Conservation (phyloP, 2,329 filamentous ascomycete species). For the Cladophialophora psammophila region DNA sequence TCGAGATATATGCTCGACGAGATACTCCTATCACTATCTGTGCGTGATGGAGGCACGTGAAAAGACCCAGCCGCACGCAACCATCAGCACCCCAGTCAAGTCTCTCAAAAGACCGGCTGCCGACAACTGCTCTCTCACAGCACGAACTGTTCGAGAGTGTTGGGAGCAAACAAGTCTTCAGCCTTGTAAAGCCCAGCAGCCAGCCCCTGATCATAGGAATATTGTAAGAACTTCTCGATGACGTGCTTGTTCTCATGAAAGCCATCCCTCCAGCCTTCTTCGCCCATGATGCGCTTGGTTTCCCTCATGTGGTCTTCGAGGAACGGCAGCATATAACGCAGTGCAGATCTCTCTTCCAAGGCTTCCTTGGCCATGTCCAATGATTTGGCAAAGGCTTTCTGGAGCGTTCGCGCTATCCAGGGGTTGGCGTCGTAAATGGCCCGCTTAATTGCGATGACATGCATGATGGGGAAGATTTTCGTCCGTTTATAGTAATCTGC, state of each 20-base stretch:
- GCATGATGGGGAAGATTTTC: slow-evolving; percentile 39
- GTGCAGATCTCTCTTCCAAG: slow-evolving; percentile 28
- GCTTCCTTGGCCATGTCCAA: slow-evolving; percentile 37
- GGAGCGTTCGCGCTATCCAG: slow-evolving; percentile 37
- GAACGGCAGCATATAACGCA: slow-evolving; percentile 41
- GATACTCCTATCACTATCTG: no score
- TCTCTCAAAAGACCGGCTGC: no score
- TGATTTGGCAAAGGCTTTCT: slow-evolving; percentile 34
- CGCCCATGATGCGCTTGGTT: slow-evolving; percentile 25
- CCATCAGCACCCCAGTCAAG: no score
- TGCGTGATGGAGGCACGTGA: no score
- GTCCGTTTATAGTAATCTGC: slow-evolving; percentile 35
- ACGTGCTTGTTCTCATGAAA: slow-evolving; percentile 38
- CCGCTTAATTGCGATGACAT: slow-evolving; percentile 36
- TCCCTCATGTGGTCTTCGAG: slow-evolving; percentile 36
- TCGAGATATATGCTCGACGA: no score
- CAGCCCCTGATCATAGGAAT: slow-evolving; percentile 34
- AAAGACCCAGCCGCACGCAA: no score
- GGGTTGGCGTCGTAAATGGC: slow-evolving; percentile 37
- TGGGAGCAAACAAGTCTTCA: slow-evolving; percentile 30
- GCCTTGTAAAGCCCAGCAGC: slow-evolving; percentile 28
- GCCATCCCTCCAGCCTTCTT: slow-evolving; percentile 35
- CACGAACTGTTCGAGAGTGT: slow-evolving; percentile 16
- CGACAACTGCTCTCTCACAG: neutral
- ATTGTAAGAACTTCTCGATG: slow-evolving; percentile 36